Conservation (phyloP, 108 stramenopile species). For the Poteriospumella lacustris region DNA sequence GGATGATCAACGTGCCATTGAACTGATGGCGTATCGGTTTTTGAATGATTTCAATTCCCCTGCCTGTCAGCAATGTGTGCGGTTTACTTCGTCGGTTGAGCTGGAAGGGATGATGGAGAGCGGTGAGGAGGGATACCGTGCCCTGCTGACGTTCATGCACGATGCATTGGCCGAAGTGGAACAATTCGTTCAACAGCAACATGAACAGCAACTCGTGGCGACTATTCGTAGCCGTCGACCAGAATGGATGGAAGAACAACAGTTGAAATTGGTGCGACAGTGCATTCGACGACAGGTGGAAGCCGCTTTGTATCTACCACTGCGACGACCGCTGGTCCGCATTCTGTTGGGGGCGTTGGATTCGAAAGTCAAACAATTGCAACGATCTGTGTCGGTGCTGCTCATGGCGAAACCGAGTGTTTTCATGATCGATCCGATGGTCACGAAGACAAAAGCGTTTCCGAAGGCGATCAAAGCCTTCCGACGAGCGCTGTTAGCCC, state of each 20-base stretch:
- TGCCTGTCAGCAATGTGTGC: background rate
- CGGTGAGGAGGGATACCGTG: constrained; percentile 2
- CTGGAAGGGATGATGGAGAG: background rate
- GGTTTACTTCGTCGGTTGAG: background rate
- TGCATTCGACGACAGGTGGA: constrained; percentile 29
- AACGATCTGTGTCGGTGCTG: background rate
- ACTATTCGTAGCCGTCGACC: background rate
- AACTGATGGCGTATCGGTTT: constrained; percentile 1
- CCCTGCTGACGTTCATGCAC: background rate
- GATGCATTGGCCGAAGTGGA: constrained; percentile 21
- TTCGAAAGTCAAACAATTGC: too few species aligned
- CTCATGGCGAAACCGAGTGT: background rate
- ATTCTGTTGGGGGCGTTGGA: background rate
- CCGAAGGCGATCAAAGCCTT: constrained; percentile 4
- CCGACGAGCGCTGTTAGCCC: background rate
- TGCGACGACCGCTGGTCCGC: constrained; percentile 17
- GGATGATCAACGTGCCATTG: constrained; percentile 24
- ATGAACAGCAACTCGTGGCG: background rate
- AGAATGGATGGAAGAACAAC: background rate
- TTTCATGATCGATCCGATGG: background rate
- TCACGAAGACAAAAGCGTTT: background rate
- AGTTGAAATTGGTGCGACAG: background rate
- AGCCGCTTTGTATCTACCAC: constrained; percentile 20
- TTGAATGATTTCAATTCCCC: constrained; percentile 22
- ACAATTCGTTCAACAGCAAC: background rate